phyloP scores from a whole-genome alignment of 768 basidiomycete species.

The Strobilomyces confusus region DNA sequence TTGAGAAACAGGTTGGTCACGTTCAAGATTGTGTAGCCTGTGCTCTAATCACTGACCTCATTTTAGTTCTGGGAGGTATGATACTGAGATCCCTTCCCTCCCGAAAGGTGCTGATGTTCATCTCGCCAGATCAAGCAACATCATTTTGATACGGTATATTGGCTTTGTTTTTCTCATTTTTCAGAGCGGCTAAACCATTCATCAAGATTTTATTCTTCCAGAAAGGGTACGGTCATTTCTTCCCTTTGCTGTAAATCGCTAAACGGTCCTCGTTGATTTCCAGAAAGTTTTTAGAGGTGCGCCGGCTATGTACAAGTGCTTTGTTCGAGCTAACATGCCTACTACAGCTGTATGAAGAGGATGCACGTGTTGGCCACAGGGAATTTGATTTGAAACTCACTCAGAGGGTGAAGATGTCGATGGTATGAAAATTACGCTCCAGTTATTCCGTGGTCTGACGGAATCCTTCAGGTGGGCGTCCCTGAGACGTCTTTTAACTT shows the following conservation, averaged over 20 bases:
- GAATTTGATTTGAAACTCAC: constrained; percentile 94
- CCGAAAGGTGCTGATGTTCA: constrained; percentile 2
- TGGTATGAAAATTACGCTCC: constrained; percentile 51
- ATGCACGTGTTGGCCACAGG: constrained; percentile 88
- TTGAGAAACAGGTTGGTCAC: constrained; percentile 76
- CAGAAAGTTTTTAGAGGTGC: constrained; percentile 79
- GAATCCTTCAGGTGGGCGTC: constrained; percentile 71
- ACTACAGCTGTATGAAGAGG: constrained; percentile 82
- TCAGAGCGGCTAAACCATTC: constrained; percentile 16
- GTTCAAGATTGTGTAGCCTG: background rate
- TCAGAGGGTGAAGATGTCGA: constrained; percentile 95
- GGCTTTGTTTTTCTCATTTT: background rate
- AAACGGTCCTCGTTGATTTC: constrained; percentile 17
- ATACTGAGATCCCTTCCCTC: constrained; percentile 3
- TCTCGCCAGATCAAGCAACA: constrained; percentile 87
- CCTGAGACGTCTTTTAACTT: constrained; percentile 92
- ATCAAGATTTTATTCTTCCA: constrained; percentile 89
- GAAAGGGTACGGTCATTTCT: constrained; percentile 64
- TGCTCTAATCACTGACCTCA: background rate
- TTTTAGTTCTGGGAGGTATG: constrained; percentile 71
- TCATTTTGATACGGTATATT: constrained; percentile 84
- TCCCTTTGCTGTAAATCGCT: background rate
- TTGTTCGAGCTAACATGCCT: background rate
- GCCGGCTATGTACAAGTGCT: background rate
- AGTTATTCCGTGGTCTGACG: background rate